Evolutionary conservation across 768 basidiomycete genomes (phyloP), one percentile per base, ranked within the genome.

Genomic region (Cystofilobasidium ferigula): DNA sequence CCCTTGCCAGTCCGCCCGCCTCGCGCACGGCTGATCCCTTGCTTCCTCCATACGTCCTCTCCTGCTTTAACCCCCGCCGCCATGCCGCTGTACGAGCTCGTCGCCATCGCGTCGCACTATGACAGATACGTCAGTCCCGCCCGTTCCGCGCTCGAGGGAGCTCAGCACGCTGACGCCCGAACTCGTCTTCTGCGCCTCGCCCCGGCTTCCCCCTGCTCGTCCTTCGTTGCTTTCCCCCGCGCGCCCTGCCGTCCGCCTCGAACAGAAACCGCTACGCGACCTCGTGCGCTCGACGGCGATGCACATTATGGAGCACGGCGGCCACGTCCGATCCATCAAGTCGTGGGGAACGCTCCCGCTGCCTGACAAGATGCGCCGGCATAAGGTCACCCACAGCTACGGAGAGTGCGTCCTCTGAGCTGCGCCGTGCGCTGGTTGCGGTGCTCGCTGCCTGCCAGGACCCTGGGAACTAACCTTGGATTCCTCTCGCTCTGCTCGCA

Each of bases 21-120:
- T n/a, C n/a, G n/a, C n/a, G n/a, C n/a, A n/a, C n/a, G n/a, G n/a
- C n/a, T n/a, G n/a, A n/a, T n/a, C n/a, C n/a, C n/a, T n/a, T n/a
- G n/a, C n/a, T n/a, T n/a, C n/a, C n/a, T n/a, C n/a, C n/a, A n/a
- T n/a, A n/a, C n/a, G n/a, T n/a, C n/a, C n/a, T n/a, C 45, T 2
- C 22, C n/a, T n/a, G 22, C 45, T 8, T 16, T 24, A 20, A 16
- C 45, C 35, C 30, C 58, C 14, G n/a, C 9, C 24, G 14, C 24
- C 65, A 67, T 67, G 65, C 65, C 65, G 3, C 26, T 61, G 10
- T 67, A 67, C 65, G 60, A 67, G 53, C 65, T 67, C 43, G 65
- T 67, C 20, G 60, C 59, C 42, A 62, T 62, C 45, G 38, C 47
- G 18, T 48, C 45, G 8, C 65, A 67, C 60, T 62, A 61, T 32